Percentiles rank a stretch among this genome's conserved stretches.
phyloP scores from a whole-genome alignment of 495 filamentous ascomycete species.

The Podospora comata region DNA sequence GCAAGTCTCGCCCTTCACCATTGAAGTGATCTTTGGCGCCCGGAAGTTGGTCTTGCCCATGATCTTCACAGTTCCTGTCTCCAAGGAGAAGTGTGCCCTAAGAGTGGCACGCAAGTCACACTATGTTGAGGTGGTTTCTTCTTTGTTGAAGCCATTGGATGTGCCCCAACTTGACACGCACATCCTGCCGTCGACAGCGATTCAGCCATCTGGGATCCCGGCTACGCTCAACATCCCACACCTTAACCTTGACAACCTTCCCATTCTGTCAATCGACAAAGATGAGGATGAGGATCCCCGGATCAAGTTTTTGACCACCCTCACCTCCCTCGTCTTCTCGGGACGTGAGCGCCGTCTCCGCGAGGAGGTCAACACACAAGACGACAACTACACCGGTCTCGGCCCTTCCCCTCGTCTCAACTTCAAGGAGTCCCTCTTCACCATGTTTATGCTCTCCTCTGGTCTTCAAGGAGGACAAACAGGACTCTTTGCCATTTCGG shows the following conservation, averaged over 20 bases:
- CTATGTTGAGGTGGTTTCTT: constrained; percentile 47
- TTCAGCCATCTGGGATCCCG: constrained; percentile 22
- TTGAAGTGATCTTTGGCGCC: constrained; percentile 34
- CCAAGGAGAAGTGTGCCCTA: constrained; percentile 31
- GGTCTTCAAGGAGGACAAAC: constrained; percentile 39
- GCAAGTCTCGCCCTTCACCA: constrained; percentile 33
- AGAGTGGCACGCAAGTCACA: constrained; percentile 46
- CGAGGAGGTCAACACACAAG: constrained; percentile 18
- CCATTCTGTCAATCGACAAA: constrained; percentile 28
- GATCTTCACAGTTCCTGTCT: constrained; percentile 44
- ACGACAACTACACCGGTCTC: not conserved
- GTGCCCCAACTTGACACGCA: constrained; percentile 27
- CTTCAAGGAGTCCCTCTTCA: constrained; percentile 50
- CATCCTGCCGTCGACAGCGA: constrained; percentile 31
- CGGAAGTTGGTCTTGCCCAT: constrained; percentile 24
- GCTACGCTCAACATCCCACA: constrained; percentile 39
- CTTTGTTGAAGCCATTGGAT: constrained; percentile 27
- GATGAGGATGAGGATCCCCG: constrained; percentile 28
- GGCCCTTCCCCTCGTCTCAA: constrained; percentile 31
- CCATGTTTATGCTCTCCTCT: constrained; percentile 43
- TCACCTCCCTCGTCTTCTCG: constrained; percentile 40
- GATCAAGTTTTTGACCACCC: constrained; percentile 36
- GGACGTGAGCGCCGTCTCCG: constrained; percentile 39
- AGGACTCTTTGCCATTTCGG: constrained; percentile 38
- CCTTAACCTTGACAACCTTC: constrained; percentile 42